Evolutionary conservation across 352 stramenopile genomes (phyloP), one percentile per base, ranked within the genome.

Genomic region (Globisporangium solare): DNA sequence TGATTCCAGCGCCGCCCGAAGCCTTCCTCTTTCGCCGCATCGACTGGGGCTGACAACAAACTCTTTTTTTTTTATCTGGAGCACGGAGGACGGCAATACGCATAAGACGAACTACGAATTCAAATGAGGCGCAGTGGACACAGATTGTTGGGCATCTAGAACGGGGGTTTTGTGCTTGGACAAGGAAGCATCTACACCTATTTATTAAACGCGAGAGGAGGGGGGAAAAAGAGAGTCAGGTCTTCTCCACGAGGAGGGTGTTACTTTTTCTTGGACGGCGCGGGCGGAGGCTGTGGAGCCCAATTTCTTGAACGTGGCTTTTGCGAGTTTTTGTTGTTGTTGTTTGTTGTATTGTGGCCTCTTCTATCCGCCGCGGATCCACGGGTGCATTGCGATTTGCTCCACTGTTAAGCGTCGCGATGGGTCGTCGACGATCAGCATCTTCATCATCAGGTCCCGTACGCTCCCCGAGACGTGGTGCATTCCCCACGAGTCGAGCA

Each of bases 401-500:
- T 89, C 78, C 63, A 94, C 74, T 54, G 81, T 92, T 54, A 94
- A 70, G 7, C 83, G 79, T 40, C 66, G 70, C 39, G 77, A 67
- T 35, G 83, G 83, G 51, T 94, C 79, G 54, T 92, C 78, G n/a
- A 94, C 83, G 27, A 94, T 71, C 45, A 94, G 78, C 77, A 94
- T 88, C 62, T 82, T 74, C 45, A 70, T 77, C 57, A 94, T 61
- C 47, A 94, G 66, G 51, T 94, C 82, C 51, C 83, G 81, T 20
- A 89, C 83, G 41, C 75, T 80, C 31, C 68, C 48, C 6, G 79
- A 90, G 20, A 94, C 71, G 63, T 92, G 81, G 62, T 80, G 73
- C 81, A 94, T 92, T 12, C 83, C 83, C 83, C 83, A 94, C 21
- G 81, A 92, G 65, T 92, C 83, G 53, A 94, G 76, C 83, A 94